Base-by-base conservation (phyloP, 2,329 filamentous ascomycete species). In the Talaromyces sp. region DNA sequence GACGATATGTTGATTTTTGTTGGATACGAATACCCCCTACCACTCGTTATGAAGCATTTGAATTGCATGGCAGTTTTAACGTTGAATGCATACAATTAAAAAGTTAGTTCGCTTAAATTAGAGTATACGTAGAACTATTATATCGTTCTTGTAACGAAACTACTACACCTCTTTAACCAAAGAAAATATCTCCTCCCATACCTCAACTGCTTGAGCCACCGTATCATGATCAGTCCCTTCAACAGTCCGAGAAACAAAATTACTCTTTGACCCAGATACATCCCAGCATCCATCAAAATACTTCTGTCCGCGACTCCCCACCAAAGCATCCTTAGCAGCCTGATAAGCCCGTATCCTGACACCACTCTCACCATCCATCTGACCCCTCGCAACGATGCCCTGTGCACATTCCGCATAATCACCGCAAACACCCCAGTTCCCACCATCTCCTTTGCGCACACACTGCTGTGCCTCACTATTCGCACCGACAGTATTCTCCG, bases 251-350 rank as follows among this genome's bases (percentile, higher is more conserved):
- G 59, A 64, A n/a, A 62, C 47, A n/a, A 77, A 73, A 41, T 73
- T 65, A 0, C 56, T 59, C 8, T 60, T 60, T 2, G 59, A 60
- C 4, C 35, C 48, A 0, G 32, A 16, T 4, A 46, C 57, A 17
- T 47, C 56, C 73, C 75, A 80, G 49, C 75, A 75, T 3, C 68
- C 41, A 51, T 77, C 68, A 44, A 78, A 75, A 63, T 77, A 80
- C 36, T 63, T 49, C 61, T 70, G 68, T 2, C 78, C 78, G 11
- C 65, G 64, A 39, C 68, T 67, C 0, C 75, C 76, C 40, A 76
- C 74, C 72, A 80, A 67, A 1, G 69, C 56, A 63, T 80, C 78
- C 3, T 61, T 67, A 14, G 65, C 69, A 1, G 70, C 71, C 55
- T 76, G 77, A 48, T 65, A 74, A 0, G 66, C 57, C 11, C 61